Percentiles rank a stretch among this genome's conserved stretches.
Evolutionary conservation across 305 asterid species (phyloP).

Genomic region (Euphrasia arctica): DNA sequence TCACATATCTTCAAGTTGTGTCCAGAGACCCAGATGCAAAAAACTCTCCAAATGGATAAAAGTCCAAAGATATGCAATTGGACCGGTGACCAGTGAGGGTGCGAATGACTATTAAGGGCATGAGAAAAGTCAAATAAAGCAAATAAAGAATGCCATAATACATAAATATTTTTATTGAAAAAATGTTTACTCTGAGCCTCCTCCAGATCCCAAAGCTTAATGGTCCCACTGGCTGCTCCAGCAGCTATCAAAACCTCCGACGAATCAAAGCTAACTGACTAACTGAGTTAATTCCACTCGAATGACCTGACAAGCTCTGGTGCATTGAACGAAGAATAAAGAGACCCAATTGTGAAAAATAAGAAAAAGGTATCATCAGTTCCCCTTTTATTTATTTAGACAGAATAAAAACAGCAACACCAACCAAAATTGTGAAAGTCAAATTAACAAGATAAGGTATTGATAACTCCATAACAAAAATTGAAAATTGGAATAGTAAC

Average conservation of each 20-base stretch:
- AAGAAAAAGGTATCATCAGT: conserved; percentile 27
- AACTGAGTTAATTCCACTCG: conserved; percentile 98
- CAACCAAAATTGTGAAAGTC: conserved; percentile 15
- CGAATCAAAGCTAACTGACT: conserved; percentile 97
- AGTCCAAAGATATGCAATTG: conserved; percentile 96
- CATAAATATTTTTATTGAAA: conserved; percentile 18
- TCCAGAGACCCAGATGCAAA: conserved; percentile 99
- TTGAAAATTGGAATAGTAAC: conserved; percentile 15
- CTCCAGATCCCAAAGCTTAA: conserved; percentile 99
- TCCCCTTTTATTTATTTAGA: conserved; percentile 12
- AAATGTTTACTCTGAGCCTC: conserved; percentile 90
- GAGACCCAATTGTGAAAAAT: conserved; percentile 24
- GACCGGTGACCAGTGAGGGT: conserved; percentile 98
- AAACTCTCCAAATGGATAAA: conserved; percentile 98
- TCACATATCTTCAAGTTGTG: conserved; percentile 97
- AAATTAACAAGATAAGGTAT: conserved; percentile 12
- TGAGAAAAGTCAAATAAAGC: conserved; percentile 24
- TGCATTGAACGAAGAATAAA: conserved; percentile 35
- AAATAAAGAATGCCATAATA: conserved; percentile 9
- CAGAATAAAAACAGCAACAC: conserved; percentile 13
- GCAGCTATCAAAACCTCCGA: conserved; percentile 98
- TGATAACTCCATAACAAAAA: conserved; percentile 7
- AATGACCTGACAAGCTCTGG: conserved; percentile 97
- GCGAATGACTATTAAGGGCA: conserved; percentile 64
- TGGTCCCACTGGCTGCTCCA: conserved; percentile 97